Base-by-base conservation (phyloP, 1,284 basidiomycete genomes). In the Ganoderma meredithae region DNA sequence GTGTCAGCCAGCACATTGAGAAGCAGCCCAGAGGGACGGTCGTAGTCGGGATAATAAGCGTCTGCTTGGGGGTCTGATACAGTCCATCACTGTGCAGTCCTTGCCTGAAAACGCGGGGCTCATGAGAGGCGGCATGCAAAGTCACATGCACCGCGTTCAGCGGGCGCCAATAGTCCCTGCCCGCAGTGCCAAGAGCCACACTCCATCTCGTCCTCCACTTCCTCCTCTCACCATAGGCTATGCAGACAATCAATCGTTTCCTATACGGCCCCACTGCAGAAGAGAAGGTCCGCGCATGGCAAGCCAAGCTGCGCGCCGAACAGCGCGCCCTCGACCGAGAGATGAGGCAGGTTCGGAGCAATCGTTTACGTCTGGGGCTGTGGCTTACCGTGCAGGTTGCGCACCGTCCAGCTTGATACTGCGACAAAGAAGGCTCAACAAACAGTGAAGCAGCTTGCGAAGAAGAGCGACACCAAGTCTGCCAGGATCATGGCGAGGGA, bases 251-350 rank as follows among this genome's bases (percentile, higher is more conserved):
- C 73, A 95, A 94, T 76, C 90, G 94, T 62, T 96, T 97, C 80
- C 82, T 99, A 49, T 98, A 98, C 82, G 97, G 97, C 2, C 97
- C 96, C 22, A 94, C 95, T 0, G 92, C 97, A 43, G 96, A 98
- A 80, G 97, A 98, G 83, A 90, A 88, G 75, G 91, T 98, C 15
- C 88, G 91, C 62, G 85, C 88, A 81, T 98, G 97, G 97, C 95
- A 98, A 78, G 76, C 83, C 22, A 95, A 94, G 79, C 83, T 98
- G 69, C 90, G 94, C 60, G 80, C 87, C 64, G 94, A 98, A 80
- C 86, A 90, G 77, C 88, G 97, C 33, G 85, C 88, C 70, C 81
- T 98, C 64, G 97, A 98, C 74, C 85, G 95, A 80, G 96, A 98
- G 83, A 95, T 96, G 84, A 91, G 91, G 83, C 93, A 97, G 90